Evolutionary conservation across 352 stramenopile genomes (phyloP).

Genomic region (Phytophthora aleatoria): DNA sequence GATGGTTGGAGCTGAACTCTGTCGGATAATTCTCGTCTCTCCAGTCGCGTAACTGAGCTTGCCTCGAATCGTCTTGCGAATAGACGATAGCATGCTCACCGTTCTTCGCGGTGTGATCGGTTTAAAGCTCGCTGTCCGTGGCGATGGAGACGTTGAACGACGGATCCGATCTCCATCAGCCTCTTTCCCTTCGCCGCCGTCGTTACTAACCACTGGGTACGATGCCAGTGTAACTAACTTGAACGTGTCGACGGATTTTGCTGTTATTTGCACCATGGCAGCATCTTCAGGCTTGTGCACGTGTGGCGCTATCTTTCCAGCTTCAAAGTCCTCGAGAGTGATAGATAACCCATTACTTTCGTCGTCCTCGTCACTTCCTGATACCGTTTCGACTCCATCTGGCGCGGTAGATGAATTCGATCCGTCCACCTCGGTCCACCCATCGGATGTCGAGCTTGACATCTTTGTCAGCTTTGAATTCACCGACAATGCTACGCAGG

Average conservation of each 20-base stretch:
- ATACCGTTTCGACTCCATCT: constrained; percentile 32
- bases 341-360: constrained; percentile 36
- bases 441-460: constrained; percentile 42
- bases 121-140: constrained; percentile 20
- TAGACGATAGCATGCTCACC: constrained; percentile 44
- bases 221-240: constrained; percentile 36
- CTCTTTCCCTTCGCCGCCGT: constrained; percentile 14
- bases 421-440: constrained; percentile 45
- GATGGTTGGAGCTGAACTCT: constrained; percentile 26
- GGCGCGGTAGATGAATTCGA: constrained; percentile 34
- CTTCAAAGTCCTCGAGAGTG: constrained; percentile 70
- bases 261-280: constrained; percentile 1
- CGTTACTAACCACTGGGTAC: constrained; percentile 27
- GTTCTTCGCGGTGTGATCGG: constrained; percentile 32
- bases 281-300: constrained; percentile 1
- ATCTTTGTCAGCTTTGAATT: constrained; percentile 33
- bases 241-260: not conserved
- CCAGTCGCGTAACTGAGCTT: constrained; percentile 37
- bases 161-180: constrained; percentile 12
- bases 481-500: constrained; percentile 10
- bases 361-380: constrained; percentile 39
- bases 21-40: constrained; percentile 29
- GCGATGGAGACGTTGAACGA: constrained; percentile 31
- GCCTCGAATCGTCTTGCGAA: constrained; percentile 48
- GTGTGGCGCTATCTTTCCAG: constrained; percentile 34